These are phyloP conservation scores for Rhizopus microsporus DNA, from an alignment of 371 early-diverging fungal species.

Conservation along the genomic window DNA sequence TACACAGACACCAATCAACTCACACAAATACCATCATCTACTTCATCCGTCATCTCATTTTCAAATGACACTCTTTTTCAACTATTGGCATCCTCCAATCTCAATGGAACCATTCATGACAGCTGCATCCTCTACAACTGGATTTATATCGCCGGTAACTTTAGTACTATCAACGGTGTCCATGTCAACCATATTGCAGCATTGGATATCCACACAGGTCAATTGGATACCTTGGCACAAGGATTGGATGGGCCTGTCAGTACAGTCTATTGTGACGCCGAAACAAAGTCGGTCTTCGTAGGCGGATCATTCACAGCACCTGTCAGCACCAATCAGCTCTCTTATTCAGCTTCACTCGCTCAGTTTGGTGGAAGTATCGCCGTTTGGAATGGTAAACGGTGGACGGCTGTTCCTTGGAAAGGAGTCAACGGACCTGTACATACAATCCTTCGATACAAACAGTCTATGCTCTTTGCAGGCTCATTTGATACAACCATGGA, in stretches of 20 bases:
- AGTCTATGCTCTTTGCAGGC: conserved; percentile 42
- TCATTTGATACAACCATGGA: conserved; percentile 47
- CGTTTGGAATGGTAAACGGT: conserved; percentile 49
- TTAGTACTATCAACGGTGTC: conserved; percentile 27
- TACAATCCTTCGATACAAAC: conserved; percentile 27
- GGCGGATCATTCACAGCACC: conserved; percentile 42
- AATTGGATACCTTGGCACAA: conserved; percentile 45
- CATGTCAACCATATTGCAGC: conserved; percentile 57
- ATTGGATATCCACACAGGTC: conserved; percentile 45
- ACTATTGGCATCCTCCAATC: conserved; percentile 34
- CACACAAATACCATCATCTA: conserved; percentile 32
- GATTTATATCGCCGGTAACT: conserved; percentile 57
- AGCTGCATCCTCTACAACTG: conserved; percentile 32
- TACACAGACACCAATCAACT: conserved; percentile 42
- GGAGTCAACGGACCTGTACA: conserved; percentile 60
- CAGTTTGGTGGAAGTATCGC: conserved; percentile 61
- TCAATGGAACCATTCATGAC: conserved; percentile 38
- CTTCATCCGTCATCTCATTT: conserved; percentile 37
- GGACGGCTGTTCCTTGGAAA: conserved; percentile 61
- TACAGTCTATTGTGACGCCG: conserved; percentile 62
- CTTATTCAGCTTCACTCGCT: conserved; percentile 38
- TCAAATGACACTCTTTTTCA: conserved; percentile 37
- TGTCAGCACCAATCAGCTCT: conserved; percentile 20
- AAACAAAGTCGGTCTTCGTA: conserved; percentile 46
- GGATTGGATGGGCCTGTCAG: conserved; percentile 77